phyloP scores from a whole-genome alignment of 441 rosid species.

The Lepidium campestre region DNA sequence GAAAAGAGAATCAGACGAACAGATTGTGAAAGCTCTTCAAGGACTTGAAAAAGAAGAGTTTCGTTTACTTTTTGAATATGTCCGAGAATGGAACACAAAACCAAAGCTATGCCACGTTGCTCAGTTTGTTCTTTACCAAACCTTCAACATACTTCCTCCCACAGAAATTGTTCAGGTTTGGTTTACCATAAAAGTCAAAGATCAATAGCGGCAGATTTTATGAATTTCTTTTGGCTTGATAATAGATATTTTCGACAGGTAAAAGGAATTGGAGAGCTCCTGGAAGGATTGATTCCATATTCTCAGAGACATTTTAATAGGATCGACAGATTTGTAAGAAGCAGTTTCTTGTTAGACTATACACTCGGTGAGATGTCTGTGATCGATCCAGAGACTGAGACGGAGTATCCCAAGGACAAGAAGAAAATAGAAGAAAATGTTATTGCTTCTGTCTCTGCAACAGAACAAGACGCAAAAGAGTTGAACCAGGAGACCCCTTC shows the following conservation, averaged over 20 bases:
- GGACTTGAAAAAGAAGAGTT: conserved; percentile 70
- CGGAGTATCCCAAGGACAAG: conserved; percentile 6
- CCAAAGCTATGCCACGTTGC: conserved; percentile 90
- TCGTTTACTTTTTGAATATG: conserved; percentile 64
- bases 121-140: conserved; percentile 65
- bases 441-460: not conserved
- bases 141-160: conserved; percentile 72
- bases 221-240: conserved; percentile 7
- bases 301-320: conserved; percentile 86
- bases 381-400: conserved; percentile 49
- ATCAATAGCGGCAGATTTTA: not conserved
- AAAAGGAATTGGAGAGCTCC: conserved; percentile 74
- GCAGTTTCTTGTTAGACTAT: conserved; percentile 85
- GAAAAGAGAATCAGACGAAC: conserved; percentile 47
- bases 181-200: not conserved
- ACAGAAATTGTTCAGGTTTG: conserved; percentile 74
- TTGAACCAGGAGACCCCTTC: conserved; percentile 20
- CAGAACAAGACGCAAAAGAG: conserved; percentile 14
- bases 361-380: conserved; percentile 80
- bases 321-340: conserved; percentile 81
- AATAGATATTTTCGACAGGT: conserved; percentile 34
- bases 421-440: conserved; percentile 11
- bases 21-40: conserved; percentile 56
- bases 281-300: conserved; percentile 91
- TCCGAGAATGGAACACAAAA: conserved; percentile 93